Base-by-base conservation (phyloP, 768 basidiomycete species). In the Pulveroboletus ravenelii region DNA sequence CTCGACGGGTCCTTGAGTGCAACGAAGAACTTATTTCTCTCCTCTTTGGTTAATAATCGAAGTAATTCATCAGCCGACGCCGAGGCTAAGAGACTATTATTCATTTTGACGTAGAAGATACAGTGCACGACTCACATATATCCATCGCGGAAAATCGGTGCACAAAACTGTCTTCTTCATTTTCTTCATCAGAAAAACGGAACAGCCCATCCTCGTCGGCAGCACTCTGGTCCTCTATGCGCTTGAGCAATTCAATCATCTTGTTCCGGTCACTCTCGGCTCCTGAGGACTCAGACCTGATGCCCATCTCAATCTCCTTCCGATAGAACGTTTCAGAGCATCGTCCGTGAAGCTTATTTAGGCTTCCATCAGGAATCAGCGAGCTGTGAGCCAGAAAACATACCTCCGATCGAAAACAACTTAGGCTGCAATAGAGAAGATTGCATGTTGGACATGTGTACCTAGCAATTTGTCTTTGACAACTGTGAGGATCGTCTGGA, bases 381-480 rank as follows among this genome's bases (percentile, higher is more conserved):
- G 15, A 36, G n/a, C 45, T 8, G 32, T 15, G 45, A 44, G 38
- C 36, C 8, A 6, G 17, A 48, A 49, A 27, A 64, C 78, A 53
- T 66, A 86, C 87, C 68, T 80, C 72, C 27, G 85, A 85, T 39
- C 84, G 81, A 70, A 89, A 93, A 68, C 91, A 93, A 10, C 72
- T 70, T 29, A 92, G 65, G 25, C 87, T 87, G 69, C 91, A 93
- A 59, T 93, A 93, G 0, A 78, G 78, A 25, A 85, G 70, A 60
- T 92, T 92, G 70, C 91, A 93, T 30, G 74, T 75, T 20, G 91
- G 86, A 56, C 91, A 93, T 1, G 82, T 84, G 67, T 93, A 93
- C 61, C 82, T 84, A 15, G 87, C 79, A 56, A 87, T 77, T 59
- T 89, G 85, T 60, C 86, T 75, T 30, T 74, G 76, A 70, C 89